Evolutionary conservation across 2,329 filamentous ascomycete species (phyloP).

Genomic region (Sphaerulina vaccinii): DNA sequence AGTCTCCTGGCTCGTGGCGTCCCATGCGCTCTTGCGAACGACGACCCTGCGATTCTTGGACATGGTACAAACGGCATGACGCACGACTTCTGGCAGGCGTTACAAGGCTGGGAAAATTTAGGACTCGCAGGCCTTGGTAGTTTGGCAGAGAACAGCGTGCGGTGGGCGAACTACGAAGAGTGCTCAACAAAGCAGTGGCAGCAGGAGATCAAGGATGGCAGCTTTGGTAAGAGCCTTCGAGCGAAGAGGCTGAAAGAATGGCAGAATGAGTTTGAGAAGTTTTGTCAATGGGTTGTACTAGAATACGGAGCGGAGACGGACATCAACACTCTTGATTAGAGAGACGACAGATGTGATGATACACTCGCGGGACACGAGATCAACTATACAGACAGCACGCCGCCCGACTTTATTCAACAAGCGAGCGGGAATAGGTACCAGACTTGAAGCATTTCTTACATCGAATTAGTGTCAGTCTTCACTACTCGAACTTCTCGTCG

Average conservation of each 20-base stretch:
- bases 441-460: neutral
- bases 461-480: no score
- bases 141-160: constrained; percentile 87
- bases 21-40: constrained; percentile 79
- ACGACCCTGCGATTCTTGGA: constrained; percentile 85
- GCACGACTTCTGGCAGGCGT: constrained; percentile 90
- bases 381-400: neutral
- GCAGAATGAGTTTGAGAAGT: constrained; percentile 80
- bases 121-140: constrained; percentile 82
- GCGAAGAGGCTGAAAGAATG: constrained; percentile 74
- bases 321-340: constrained; percentile 28
- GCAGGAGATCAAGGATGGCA: constrained; percentile 70
- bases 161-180: constrained; percentile 88
- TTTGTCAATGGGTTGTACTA: constrained; percentile 83
- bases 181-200: constrained; percentile 69
- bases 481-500: no score
- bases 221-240: constrained; percentile 68
- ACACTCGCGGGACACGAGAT: neutral
- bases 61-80: constrained; percentile 80
- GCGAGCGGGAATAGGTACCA: neutral
- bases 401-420: neutral
- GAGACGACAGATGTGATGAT: neutral
- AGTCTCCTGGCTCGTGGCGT: constrained; percentile 83
- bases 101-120: constrained; percentile 89
- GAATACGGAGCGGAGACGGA: constrained; percentile 55